A percentile compares a stretch with the other conserved stretches of the same genome.
These are phyloP conservation scores for Chenopodium album DNA, from an alignment of 148 eudicot genomes.

Conservation along the genomic window DNA sequence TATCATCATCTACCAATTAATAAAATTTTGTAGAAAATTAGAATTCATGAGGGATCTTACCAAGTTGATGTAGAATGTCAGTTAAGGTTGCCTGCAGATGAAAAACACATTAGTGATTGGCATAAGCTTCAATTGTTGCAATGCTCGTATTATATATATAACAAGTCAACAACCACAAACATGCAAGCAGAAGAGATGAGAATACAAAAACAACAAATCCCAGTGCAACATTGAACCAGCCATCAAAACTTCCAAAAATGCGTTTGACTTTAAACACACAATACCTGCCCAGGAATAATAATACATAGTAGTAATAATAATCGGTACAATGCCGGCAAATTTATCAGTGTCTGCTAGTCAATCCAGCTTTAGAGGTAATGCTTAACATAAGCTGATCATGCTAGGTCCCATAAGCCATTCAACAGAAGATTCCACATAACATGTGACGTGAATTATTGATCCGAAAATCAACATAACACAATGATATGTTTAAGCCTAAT, in stretches of 20 bases:
- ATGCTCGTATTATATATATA: background rate
- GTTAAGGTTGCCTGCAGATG: slow-evolving; percentile 84
- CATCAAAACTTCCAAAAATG: background rate
- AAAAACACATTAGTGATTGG: slow-evolving; percentile 17
- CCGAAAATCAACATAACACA: too few relatives aligned
- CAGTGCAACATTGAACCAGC: background rate
- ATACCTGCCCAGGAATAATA: too few relatives aligned
- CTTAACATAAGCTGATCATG: background rate
- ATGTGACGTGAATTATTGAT: too few relatives aligned
- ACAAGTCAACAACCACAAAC: background rate
- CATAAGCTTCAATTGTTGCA: background rate
- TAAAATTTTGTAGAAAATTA: background rate
- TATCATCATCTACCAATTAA: background rate
- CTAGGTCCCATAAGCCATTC: background rate
- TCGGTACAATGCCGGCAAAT: background rate
- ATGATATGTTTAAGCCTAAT: too few relatives aligned
- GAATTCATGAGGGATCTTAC: slow-evolving; percentile 36
- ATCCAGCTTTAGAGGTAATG: background rate
- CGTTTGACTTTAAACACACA: too few relatives aligned
- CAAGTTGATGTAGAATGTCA: slow-evolving; percentile 84
- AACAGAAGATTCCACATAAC: too few relatives aligned
- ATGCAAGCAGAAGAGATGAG: background rate
- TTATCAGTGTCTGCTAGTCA: background rate
- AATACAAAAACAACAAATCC: background rate
- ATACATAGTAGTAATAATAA: background rate